A percentile compares a stretch with the other conserved stretches of the same genome.
These are phyloP conservation scores for Pachyrhizus erosus DNA, from an alignment of 306 rosid genomes.

Conservation along the genomic window DNA sequence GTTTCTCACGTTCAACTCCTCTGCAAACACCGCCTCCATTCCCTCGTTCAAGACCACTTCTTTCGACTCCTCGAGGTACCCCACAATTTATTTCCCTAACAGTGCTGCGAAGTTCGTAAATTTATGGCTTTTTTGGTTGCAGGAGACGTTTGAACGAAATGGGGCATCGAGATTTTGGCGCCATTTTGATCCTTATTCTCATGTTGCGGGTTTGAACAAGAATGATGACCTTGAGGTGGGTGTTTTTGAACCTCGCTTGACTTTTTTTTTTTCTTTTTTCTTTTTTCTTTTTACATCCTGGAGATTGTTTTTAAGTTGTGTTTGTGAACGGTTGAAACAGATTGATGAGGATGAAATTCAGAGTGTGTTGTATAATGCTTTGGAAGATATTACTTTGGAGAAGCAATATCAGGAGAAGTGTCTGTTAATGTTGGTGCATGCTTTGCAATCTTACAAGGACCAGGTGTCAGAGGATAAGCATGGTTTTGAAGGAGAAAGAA, in stretches of 20 bases:
- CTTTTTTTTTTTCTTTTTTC: neutral
- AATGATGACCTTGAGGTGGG: slow-evolving; percentile 55
- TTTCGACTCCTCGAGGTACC: slow-evolving; percentile 74
- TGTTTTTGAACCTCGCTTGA: slow-evolving; percentile 22
- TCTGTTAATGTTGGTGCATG: slow-evolving; percentile 68
- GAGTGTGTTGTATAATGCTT: slow-evolving; percentile 65
- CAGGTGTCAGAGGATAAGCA: slow-evolving; percentile 55
- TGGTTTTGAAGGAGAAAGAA: slow-evolving; percentile 54
- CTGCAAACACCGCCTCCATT: slow-evolving; percentile 67
- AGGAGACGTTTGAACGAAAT: slow-evolving; percentile 76
- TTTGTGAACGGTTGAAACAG: slow-evolving; percentile 44
- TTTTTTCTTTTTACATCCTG: neutral
- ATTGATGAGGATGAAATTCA: slow-evolving; percentile 67
- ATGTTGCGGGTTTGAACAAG: slow-evolving; percentile 43
- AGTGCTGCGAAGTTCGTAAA: neutral
- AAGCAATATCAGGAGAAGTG: slow-evolving; percentile 88
- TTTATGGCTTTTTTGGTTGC: slow-evolving; percentile 13
- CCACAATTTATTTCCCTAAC: neutral
- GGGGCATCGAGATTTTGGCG: slow-evolving; percentile 86
- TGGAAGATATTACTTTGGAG: slow-evolving; percentile 83
- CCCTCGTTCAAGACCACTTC: slow-evolving; percentile 81
- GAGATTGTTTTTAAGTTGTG: neutral
- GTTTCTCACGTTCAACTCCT: slow-evolving; percentile 64
- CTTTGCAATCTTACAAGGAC: slow-evolving; percentile 72
- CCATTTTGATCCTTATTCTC: slow-evolving; percentile 67